Evolutionary conservation across 768 basidiomycete species (phyloP).

Genomic region (Podaxis carcinomalis): DNA sequence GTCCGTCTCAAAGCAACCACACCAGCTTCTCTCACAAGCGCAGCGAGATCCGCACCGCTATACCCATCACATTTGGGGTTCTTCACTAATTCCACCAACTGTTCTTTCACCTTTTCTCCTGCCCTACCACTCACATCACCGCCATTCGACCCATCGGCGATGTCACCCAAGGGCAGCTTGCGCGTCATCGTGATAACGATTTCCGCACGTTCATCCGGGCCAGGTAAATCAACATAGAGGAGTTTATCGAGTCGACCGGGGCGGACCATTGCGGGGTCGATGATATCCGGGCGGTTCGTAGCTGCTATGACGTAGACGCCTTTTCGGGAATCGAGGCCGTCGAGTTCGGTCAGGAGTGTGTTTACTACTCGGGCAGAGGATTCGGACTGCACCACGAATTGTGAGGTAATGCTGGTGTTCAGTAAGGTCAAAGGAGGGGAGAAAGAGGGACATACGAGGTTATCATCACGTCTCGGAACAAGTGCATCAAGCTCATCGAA

Average conservation of each 20-base stretch:
- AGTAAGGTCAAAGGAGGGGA: neutral
- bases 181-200: slow-evolving; percentile 75
- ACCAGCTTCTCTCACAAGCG: slow-evolving; percentile 85
- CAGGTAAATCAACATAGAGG: slow-evolving; percentile 87
- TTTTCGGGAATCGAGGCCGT: slow-evolving; percentile 84
- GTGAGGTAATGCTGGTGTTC: neutral
- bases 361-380: slow-evolving; percentile 92
- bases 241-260: slow-evolving; percentile 93
- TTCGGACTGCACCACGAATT: slow-evolving; percentile 58
- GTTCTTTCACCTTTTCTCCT: slow-evolving; percentile 17
- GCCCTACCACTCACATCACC: neutral
- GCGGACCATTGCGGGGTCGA: slow-evolving; percentile 97
- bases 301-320: slow-evolving; percentile 92
- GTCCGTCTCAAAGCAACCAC: slow-evolving; percentile 73
- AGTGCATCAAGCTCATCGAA: slow-evolving; percentile 94
- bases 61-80: slow-evolving; percentile 72
- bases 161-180: slow-evolving; percentile 58
- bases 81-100: slow-evolving; percentile 44
- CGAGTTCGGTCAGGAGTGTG: slow-evolving; percentile 90
- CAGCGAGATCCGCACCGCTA: slow-evolving; percentile 88
- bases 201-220: slow-evolving; percentile 69
- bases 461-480: slow-evolving; percentile 87
- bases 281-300: slow-evolving; percentile 95
- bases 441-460: slow-evolving; percentile 50
- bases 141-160: neutral